Base-by-base conservation (phyloP, 768 basidiomycete genomes). In the Pulveroboletus sp. region DNA sequence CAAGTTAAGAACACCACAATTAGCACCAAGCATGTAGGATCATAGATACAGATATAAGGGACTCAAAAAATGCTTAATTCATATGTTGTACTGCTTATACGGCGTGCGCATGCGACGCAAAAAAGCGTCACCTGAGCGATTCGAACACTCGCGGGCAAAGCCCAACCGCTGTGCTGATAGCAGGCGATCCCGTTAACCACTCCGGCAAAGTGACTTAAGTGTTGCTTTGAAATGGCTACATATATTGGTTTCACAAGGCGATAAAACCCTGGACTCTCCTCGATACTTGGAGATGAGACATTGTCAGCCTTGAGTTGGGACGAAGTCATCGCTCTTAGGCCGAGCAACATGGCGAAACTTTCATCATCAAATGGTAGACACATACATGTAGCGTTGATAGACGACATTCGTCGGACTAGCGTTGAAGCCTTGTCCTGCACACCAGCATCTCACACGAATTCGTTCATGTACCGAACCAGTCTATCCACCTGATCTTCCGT, bases 151-250 rank as follows among this genome's bases (percentile, higher is more conserved):
- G 76, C 76, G 76, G 71, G 74, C 76, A 79, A 75, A 77, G 77
- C 74, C 70, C 76, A 78, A 77, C 76, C 76, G 76, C 76, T 79
- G 26, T 44, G 57, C 67, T 65, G 45, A 39, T 84, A 83, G 81
- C 82, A 83, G 83, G 82, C 80, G 78, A 82, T 81, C 80, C 81
- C 81, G 82, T 87, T 89, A 88, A 89, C 86, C 86, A 89, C 87
- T 89, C 86, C 86, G 86, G 86, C 86, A 89, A 89, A 87, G 86
- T 86, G 84, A 86, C 84, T 51, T 60, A 0, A 1, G 2, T 9
- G 10, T 10, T 0, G 1, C 0, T 10, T 36, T 17, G 0, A 3
- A 9, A 37, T 10, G 9, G 8, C 14, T 12, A 3, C 28, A 27
- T 17, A 4, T 12, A 6, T 1, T 1, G 6, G 5, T 26, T 8